Percentiles rank a stretch among this genome's conserved stretches.
Conservation (phyloP, 768 basidiomycete species). For the Russula compacta region DNA sequence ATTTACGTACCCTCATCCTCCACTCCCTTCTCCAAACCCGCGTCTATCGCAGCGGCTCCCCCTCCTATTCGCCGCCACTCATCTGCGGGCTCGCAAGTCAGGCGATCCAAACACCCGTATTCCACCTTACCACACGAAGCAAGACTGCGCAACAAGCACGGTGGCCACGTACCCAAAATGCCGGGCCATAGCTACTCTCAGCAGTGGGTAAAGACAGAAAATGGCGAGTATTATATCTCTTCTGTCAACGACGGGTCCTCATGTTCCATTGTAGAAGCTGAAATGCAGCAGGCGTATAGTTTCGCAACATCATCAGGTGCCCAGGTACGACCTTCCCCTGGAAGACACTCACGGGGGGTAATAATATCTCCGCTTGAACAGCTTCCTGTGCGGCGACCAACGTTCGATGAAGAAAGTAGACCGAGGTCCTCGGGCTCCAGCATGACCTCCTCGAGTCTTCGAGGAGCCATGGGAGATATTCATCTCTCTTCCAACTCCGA, state of each 20-base stretch:
- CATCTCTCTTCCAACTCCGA: constrained; percentile 30
- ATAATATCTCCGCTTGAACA: constrained; percentile 25
- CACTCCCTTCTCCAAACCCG: constrained; percentile 17
- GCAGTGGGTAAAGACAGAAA: constrained; percentile 18
- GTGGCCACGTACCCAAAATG: constrained; percentile 12
- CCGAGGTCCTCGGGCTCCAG: constrained; percentile 35
- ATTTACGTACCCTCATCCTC: constrained; percentile 43
- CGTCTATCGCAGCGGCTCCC: constrained; percentile 2
- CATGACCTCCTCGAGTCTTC: constrained; percentile 40
- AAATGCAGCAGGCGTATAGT: constrained; percentile 16
- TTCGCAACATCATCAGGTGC: constrained; percentile 14
- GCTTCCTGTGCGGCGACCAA: constrained; percentile 20
- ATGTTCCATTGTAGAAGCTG: constrained; percentile 5
- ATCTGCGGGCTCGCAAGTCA: constrained; percentile 4
- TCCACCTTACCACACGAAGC: constrained; percentile 12
- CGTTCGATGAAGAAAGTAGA: constrained; percentile 21
- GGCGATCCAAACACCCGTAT: constrained; percentile 20
- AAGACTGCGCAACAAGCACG: constrained; percentile 12
- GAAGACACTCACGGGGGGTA: constrained; percentile 9
- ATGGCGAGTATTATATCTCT: constrained; percentile 2
- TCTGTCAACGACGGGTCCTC: not conserved
- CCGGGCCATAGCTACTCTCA: constrained; percentile 15
- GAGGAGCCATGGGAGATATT: constrained; percentile 54
- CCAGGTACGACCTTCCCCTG: constrained; percentile 21
- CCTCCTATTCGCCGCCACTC: constrained; percentile 15